Percentiles rank a stretch among this genome's conserved stretches.
Evolutionary conservation across 768 basidiomycete species (phyloP).

Genomic region (Candolleomyces efflorescens): DNA sequence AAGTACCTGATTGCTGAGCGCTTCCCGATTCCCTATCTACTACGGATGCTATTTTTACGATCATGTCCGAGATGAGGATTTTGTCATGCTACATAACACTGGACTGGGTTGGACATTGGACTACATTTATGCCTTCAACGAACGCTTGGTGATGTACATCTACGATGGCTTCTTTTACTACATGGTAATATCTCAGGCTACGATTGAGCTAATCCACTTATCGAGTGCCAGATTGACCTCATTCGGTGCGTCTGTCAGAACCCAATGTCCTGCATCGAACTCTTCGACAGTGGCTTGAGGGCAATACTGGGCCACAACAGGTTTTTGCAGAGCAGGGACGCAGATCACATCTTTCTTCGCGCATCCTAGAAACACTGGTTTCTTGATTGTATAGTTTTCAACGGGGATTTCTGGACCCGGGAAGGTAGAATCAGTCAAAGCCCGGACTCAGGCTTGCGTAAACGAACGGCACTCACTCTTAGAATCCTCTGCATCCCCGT

Average conservation of each 20-base stretch:
- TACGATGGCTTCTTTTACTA: no score
- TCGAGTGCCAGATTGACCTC: neutral
- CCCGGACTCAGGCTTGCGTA: conserved; percentile 1
- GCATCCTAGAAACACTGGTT: conserved; percentile 3
- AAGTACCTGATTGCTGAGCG: no score
- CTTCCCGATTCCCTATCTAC: no score
- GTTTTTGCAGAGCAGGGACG: neutral
- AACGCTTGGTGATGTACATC: no score
- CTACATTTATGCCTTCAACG: no score
- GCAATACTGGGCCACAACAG: neutral
- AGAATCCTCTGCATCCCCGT: neutral
- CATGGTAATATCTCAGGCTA: neutral
- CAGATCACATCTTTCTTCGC: neutral
- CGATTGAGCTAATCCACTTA: neutral
- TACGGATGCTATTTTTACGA: no score
- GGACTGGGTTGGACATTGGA: no score
- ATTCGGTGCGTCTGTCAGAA: neutral
- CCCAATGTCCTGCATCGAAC: neutral
- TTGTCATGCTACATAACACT: no score
- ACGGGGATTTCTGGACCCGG: neutral
- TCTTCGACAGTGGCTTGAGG: neutral
- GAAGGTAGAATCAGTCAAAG: no score
- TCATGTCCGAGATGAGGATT: no score
- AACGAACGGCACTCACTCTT: neutral
- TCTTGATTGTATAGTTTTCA: conserved; percentile 2